Base-by-base conservation (phyloP, 2,329 filamentous ascomycete genomes). In the Hypoxylon sp. region DNA sequence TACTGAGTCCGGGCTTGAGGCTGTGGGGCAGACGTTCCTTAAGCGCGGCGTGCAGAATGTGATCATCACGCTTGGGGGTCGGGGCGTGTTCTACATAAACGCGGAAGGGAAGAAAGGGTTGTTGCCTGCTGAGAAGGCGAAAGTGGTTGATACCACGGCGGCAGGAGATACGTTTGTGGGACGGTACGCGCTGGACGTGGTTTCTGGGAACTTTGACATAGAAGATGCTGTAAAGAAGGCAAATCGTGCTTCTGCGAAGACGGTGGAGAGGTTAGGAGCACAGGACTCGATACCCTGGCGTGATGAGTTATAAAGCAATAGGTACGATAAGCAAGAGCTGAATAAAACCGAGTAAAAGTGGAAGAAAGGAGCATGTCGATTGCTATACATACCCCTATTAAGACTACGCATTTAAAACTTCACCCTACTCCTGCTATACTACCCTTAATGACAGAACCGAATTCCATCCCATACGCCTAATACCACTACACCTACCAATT, bases 131-230 rank as follows among this genome's bases (percentile, higher is more conserved):
- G 85, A 87, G 68, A 91, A 91, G 79, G 91, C 93, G 3, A 81
- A 79, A 19, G 95, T 98, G 1, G 89, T 98, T 3, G 95, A 98
- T 79, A 98, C 95, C 0, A 98, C 95, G 6, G 95, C 92, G 1
- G 96, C 96, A 4, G 95, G 95, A 0, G 95, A 98, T 79, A 98
- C 95, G 0, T 98, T 98, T 81, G 93, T 97, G 4, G 95, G 96
- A 1, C 91, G 89, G 21, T 97, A 97, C 78, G 92, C 93, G 2
- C 87, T 96, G 25, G 87, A 89, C 63, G 86, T 91, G 30, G 92
- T 93, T 41, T 84, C 77, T 23, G 57, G 76, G 11, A 67, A 63
- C 11, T 86, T 89, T 63, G 83, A 86, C 63, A 84, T 91, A 48
- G 86, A 86, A 64, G 82, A 83, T 1, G 89, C 91, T 0, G 85